Base-by-base conservation (phyloP, 2,329 filamentous ascomycete genomes). In the Paecilomyces variotii region DNA sequence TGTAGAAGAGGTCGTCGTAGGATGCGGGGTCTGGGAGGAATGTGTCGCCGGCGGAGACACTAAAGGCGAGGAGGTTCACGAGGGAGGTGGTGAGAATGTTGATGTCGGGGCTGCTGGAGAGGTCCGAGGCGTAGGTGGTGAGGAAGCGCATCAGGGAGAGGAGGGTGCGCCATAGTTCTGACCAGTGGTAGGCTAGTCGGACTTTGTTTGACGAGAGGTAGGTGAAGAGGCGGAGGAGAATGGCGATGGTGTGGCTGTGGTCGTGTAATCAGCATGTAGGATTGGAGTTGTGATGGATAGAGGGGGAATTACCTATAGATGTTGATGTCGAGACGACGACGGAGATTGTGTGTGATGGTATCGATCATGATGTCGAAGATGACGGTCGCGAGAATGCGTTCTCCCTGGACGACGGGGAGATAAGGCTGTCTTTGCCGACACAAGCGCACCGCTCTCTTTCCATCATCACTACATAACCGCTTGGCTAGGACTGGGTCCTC, bases 1-100 rank as follows among this genome's bases (percentile, higher is more conserved):
- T 99, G 83, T 99, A 99, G 77, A 99, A 97, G 0, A 99, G 81
- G 69, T 99, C 94, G 67, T 99, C 94, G 73, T 97, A 97, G 1
- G 90, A 87, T 19, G 89, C 84, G 0, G 91, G 87, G 30, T 89
- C 90, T 0, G 93, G 94, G 6, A 99, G 81, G 74, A 99, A 97
- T 2, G 89, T 87, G 72, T 97, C 94, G 5, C 94, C 94, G 1
- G 86, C 85, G 1, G 90, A 94, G 6, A 99, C 80, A 1, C 90
- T 89, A 45, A 97, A 82, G 1, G 90, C 90, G 45, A 97, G 80
- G 4, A 97, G 79, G 68, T 94, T 91, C 56, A 94, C 87, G 1
- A 96, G 83, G 34, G 87, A 83, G 65, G 89, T 86, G 14, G 95
- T 84, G 27, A 97, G 81, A 10, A 83, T 84, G 51, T 87, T 82